Evolutionary conservation across 2,329 filamentous ascomycete genomes (phyloP).

Genomic region (Fusarium burgessii): DNA sequence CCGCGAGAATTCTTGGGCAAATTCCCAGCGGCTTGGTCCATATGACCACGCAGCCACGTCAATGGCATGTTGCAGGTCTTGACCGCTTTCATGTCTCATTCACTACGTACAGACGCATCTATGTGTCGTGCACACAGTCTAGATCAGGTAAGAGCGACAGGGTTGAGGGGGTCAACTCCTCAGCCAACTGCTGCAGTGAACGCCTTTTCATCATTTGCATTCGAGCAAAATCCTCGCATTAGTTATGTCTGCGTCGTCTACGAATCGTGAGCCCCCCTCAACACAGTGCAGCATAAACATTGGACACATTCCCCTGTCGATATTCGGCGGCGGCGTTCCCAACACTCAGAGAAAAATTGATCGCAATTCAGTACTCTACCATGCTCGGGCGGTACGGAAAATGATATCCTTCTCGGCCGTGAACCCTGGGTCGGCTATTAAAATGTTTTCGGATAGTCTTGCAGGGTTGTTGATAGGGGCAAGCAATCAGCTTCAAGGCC

Average conservation of each 20-base stretch:
- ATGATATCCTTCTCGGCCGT: conserved; percentile 23
- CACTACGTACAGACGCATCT: conserved; percentile 16
- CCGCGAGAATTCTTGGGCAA: conserved; percentile 3
- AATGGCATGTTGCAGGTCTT: conserved; percentile 23
- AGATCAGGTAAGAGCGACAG: conserved; percentile 21
- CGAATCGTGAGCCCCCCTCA: conserved; percentile 13
- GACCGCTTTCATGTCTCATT: conserved; percentile 35
- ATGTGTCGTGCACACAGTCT: conserved; percentile 22
- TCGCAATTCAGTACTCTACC: conserved; percentile 1
- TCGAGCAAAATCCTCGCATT: conserved; percentile 20
- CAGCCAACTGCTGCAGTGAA: conserved; percentile 19
- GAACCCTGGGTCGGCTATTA: conserved; percentile 32
- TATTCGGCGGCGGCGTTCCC: conserved; percentile 22
- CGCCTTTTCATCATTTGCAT: conserved; percentile 32
- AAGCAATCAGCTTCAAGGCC: conserved; percentile 20
- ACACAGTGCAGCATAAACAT: conserved; percentile 10
- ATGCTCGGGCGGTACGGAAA: conserved; percentile 19
- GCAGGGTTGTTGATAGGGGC: conserved; percentile 14
- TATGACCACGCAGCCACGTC: conserved; percentile 30
- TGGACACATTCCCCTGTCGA: conserved; percentile 13
- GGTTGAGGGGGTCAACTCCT: conserved; percentile 8
- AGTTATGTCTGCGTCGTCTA: conserved; percentile 18
- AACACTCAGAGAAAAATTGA: conserved; percentile 5
- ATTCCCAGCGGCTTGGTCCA: conserved; percentile 41
- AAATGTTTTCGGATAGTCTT: conserved; percentile 30